phyloP scores from a whole-genome alignment of 1,284 basidiomycete genomes.

The Cryptococcus amylolentus region DNA sequence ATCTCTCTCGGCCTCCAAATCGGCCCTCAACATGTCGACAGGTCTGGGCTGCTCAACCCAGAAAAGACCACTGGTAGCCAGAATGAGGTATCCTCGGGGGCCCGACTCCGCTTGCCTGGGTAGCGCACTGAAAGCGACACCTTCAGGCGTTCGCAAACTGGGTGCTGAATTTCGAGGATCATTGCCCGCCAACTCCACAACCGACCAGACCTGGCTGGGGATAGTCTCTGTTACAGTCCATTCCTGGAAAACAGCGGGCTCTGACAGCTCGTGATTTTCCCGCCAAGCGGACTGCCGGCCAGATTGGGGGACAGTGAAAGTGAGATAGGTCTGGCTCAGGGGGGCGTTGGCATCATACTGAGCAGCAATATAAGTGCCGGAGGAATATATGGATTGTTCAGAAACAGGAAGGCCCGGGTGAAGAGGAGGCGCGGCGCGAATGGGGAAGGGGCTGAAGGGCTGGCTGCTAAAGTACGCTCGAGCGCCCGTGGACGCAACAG shows the following conservation, averaged over 20 bases:
- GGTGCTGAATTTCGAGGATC: slow-evolving; percentile 24
- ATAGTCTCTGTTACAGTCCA: slow-evolving; percentile 55
- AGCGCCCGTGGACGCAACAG: slow-evolving; percentile 60
- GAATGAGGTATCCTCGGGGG: slow-evolving; percentile 36
- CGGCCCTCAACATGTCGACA: slow-evolving; percentile 38
- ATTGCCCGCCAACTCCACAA: slow-evolving; percentile 52
- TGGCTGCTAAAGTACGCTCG: slow-evolving; percentile 23
- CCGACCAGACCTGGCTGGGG: slow-evolving; percentile 77
- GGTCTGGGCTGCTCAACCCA: slow-evolving; percentile 34
- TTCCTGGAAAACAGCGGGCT: slow-evolving; percentile 31
- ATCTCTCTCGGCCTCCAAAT: slow-evolving; percentile 39
- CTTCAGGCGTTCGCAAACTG: slow-evolving; percentile 15
- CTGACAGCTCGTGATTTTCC: slow-evolving; percentile 35
- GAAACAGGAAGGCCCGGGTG: slow-evolving; percentile 29
- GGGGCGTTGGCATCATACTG: slow-evolving; percentile 24
- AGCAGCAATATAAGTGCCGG: slow-evolving; percentile 36
- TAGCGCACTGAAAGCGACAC: slow-evolving; percentile 30
- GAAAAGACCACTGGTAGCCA: slow-evolving; percentile 39
- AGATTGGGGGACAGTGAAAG: slow-evolving; percentile 27
- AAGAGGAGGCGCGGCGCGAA: slow-evolving; percentile 11
- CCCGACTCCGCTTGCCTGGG: slow-evolving; percentile 29
- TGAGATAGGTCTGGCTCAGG: slow-evolving; percentile 23
- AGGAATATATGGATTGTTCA: slow-evolving; percentile 39
- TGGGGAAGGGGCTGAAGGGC: background rate
- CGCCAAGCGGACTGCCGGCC: slow-evolving; percentile 36